Evolutionary conservation across 1,284 basidiomycete species (phyloP), one percentile per base, ranked within the genome.

Genomic region (Cryptococcus sp.): DNA sequence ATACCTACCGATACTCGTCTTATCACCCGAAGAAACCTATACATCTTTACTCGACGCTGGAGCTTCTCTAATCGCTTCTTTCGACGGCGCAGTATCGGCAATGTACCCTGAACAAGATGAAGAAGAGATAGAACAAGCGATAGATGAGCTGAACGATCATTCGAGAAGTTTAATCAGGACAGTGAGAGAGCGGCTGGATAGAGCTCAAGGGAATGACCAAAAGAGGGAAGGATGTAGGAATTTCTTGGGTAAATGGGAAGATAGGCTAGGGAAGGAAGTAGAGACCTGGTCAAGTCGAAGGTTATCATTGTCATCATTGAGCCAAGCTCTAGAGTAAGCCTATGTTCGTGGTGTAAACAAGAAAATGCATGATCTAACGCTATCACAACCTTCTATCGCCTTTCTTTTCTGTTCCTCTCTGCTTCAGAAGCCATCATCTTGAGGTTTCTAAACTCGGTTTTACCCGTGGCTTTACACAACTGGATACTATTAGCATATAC

Each of bases 391-490:
- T 41, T 41, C n/a, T 41, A n/a, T 41, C 10, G n/a, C 38, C 38
- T 41, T n/a, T 23, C 48, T 56, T 32, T 60, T 11, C 65, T 42
- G 49, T 63, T 59, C n/a, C 59, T 34, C 58, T 75, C 73, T 8
- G 72, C 72, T 47, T 65, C 69, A 5, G 65, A 52, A 2, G 78
- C 78, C 67, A 77, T 64, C 35, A 61, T 53, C 50, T 72, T 69
- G 46, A 93, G 79, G 58, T 83, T 82, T 3, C 82, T 79, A 72
- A 92, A 92, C 74, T 93, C 90, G 15, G 83, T 82, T 61, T 81
- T 84, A 7, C 91, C 90, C 0, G 89, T 87, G 4, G 89, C 89
- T 74, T 86, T 86, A 76, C 90, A 93, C 13, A 94, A 76, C 62
- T 70, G 44, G 7, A 10, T 10, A n/a, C 6, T n/a, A 33, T 51